These are phyloP conservation scores for Teunomyces atbi DNA, from an alignment of 805 yeast species.

Conservation along the genomic window DNA sequence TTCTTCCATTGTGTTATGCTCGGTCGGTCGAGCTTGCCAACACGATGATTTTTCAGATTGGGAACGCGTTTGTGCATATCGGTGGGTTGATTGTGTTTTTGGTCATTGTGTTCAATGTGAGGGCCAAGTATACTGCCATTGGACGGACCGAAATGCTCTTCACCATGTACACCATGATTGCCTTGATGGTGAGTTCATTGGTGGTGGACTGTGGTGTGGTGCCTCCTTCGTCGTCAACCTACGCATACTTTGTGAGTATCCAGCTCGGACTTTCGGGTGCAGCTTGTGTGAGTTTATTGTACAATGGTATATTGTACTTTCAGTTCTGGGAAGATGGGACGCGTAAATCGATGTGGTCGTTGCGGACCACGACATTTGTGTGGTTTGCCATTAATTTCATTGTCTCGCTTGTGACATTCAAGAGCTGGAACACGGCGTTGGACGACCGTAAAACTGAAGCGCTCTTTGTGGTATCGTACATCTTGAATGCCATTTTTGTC, in stretches of 20 bases:
- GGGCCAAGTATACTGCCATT: slow-evolving; percentile 89
- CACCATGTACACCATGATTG: slow-evolving; percentile 60
- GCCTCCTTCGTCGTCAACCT: slow-evolving; percentile 77
- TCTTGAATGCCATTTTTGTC: slow-evolving; percentile 68
- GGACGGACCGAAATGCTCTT: slow-evolving; percentile 85
- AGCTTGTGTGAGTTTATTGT: slow-evolving; percentile 64
- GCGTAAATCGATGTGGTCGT: slow-evolving; percentile 52
- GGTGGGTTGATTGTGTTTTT: slow-evolving; percentile 64
- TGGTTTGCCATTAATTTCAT: slow-evolving; percentile 69
- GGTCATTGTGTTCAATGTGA: slow-evolving; percentile 72
- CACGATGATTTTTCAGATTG: slow-evolving; percentile 85
- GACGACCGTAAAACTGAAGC: slow-evolving; percentile 57
- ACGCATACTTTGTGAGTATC: slow-evolving; percentile 77
- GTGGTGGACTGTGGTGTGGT: slow-evolving; percentile 90
- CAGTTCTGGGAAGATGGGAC: slow-evolving; percentile 97
- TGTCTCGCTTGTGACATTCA: slow-evolving; percentile 69
- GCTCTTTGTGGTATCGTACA: slow-evolving; percentile 66
- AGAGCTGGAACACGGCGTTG: slow-evolving; percentile 53
- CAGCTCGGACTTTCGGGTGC: slow-evolving; percentile 77
- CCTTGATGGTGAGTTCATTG: slow-evolving; percentile 61
- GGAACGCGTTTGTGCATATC: slow-evolving; percentile 82
- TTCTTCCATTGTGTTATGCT: slow-evolving; percentile 78
- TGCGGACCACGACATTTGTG: slow-evolving; percentile 49
- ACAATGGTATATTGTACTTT: slow-evolving; percentile 78
- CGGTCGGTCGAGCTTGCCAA: slow-evolving; percentile 85